Percentiles rank a stretch among this genome's conserved stretches.
These are phyloP conservation scores for Mycothermus thermophilus DNA, from an alignment of 495 filamentous ascomycete genomes.

Conservation along the genomic window DNA sequence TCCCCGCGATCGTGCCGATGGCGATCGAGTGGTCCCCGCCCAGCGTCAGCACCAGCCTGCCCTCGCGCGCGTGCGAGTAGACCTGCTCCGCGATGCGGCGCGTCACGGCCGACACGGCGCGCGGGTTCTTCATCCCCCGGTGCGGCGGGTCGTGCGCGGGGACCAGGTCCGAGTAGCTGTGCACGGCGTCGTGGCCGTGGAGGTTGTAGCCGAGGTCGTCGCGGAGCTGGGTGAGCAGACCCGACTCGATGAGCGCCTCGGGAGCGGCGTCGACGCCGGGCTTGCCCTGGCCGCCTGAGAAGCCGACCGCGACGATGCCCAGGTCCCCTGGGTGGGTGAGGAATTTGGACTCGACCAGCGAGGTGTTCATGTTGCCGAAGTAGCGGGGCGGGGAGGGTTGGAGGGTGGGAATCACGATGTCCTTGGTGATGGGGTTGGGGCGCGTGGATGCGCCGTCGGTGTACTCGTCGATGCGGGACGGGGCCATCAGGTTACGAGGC, in stretches of 20 bases:
- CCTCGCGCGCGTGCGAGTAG: slow-evolving; percentile 72
- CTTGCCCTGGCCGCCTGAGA: slow-evolving; percentile 95
- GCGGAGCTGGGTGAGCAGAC: slow-evolving; percentile 70
- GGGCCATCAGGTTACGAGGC: slow-evolving; percentile 2
- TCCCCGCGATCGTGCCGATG: slow-evolving; percentile 79
- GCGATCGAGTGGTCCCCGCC: slow-evolving; percentile 96
- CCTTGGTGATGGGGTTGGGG: slow-evolving; percentile 3
- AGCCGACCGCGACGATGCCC: slow-evolving; percentile 88
- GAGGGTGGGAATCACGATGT: slow-evolving; percentile 3
- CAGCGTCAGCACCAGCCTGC: slow-evolving; percentile 80
- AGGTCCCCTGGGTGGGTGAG: slow-evolving; percentile 63
- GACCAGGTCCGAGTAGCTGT: slow-evolving; percentile 65
- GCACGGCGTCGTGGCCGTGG: slow-evolving; percentile 69
- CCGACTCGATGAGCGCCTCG: slow-evolving; percentile 76
- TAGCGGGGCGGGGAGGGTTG: slow-evolving; percentile 7
- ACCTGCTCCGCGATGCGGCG: slow-evolving; percentile 65
- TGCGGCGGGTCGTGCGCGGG: slow-evolving; percentile 62
- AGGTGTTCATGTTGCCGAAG: slow-evolving; percentile 37
- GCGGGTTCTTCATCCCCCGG: slow-evolving; percentile 86
- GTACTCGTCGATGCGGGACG: slow-evolving; percentile 5
- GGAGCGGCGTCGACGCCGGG: slow-evolving; percentile 86
- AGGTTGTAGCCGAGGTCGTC: slow-evolving; percentile 80
- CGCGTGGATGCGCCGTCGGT: slow-evolving; percentile 7
- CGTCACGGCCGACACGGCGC: slow-evolving; percentile 79
- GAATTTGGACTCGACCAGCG: slow-evolving; percentile 68